Conservation (phyloP, 257 asterid species). For the Perilla frutescens region DNA sequence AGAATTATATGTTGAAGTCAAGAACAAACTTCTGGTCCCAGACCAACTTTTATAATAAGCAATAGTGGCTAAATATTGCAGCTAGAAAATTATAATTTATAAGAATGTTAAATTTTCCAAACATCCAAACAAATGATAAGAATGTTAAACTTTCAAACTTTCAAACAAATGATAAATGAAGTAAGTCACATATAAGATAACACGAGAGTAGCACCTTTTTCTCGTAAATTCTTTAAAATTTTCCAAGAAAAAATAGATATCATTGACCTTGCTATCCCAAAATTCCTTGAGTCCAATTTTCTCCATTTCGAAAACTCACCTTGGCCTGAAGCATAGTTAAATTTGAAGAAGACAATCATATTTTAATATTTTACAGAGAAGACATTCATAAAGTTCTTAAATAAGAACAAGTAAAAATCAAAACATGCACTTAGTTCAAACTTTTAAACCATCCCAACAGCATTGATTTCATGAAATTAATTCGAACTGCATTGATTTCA, state of each 20-base stretch:
- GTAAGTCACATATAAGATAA: conserved; percentile 10
- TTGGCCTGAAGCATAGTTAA: conserved; percentile 46
- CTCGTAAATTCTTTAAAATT: conserved; percentile 58
- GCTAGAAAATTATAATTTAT: background rate
- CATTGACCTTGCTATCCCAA: conserved; percentile 64
- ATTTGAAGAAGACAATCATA: conserved; percentile 20
- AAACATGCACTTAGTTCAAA: conserved; percentile 16
- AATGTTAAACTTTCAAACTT: conserved; percentile 1
- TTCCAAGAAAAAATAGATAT: conserved; percentile 59
- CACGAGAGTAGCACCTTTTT: conserved; percentile 56
- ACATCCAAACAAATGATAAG: no score
- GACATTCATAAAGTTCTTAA: conserved; percentile 5
- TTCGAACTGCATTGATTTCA: background rate
- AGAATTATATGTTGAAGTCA: conserved; percentile 11
- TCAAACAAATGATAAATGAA: conserved; percentile 3
- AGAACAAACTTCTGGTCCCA: conserved; percentile 15
- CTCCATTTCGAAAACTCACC: conserved; percentile 62
- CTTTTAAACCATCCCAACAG: background rate
- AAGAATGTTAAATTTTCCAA: background rate
- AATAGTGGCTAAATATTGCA: conserved; percentile 15
- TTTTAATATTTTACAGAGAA: background rate
- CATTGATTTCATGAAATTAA: background rate
- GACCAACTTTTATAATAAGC: conserved; percentile 17
- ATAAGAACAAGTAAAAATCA: background rate
- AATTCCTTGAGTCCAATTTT: conserved; percentile 61